Base-by-base conservation (phyloP, 805 yeast species). In the Scheffersomyces coipomensis region DNA sequence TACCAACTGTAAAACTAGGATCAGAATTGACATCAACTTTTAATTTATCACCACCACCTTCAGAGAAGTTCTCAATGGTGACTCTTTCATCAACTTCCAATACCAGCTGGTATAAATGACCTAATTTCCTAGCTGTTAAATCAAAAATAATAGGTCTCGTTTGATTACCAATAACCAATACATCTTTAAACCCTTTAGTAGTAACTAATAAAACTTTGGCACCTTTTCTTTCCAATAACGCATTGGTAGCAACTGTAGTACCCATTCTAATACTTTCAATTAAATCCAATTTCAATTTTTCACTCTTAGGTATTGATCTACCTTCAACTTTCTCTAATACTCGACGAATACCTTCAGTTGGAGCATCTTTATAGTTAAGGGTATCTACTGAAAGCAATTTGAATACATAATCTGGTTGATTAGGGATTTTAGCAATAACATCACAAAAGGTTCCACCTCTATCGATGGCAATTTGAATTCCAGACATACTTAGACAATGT, bases 221-320 rank as follows among this genome's bases (percentile, higher is more conserved):
- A 37, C 98, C 99, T 55, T 89, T 89, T 46, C 98, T 75, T 56
- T 91, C 98, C 43, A 91, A 71, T 24, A 93, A 73, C 1, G 98
- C 97, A 64, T 91, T 91, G 6, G 98, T 91, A 2, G 99, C 98
- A 9, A 89, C 93, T 0, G 97, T 90, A 3, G 97, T 89, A 2
- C 97, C 97, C 85, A 90, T 83, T 40, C 96, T 71, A 34, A 89
- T 79, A 31, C 82, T 76, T 38, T 78, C 80, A 27, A 88, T 85
- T 2, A 64, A 62, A 3, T 80, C 71, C 1, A 87, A 73, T 42
- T 83, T 88, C 43, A 89, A 60, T 34, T 57, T 58, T 24, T 43
- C 38, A 22, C 38, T 34, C 34, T 43, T 47, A 3, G 89, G 83
- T 36, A 86, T 85, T 8, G 55, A 35, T 5, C 55, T 59, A 1